phyloP scores from a whole-genome alignment of 75 land plant species.

The Pseudotsuga menziesii region DNA sequence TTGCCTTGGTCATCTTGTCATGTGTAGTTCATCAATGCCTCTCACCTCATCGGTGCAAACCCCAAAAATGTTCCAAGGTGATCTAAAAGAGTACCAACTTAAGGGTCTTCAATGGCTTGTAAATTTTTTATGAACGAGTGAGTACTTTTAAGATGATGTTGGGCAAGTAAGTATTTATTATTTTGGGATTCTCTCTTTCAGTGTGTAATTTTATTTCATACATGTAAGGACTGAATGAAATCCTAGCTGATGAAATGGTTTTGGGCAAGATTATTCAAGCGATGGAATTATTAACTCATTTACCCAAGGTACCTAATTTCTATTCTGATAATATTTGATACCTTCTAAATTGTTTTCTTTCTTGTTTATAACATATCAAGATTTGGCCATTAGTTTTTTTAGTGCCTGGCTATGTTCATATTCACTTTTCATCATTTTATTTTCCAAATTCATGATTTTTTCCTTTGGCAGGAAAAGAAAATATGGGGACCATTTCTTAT shows the following conservation, averaged over 20 bases:
- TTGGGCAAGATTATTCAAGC: slow-evolving; percentile 98
- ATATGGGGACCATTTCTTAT: slow-evolving; percentile 99
- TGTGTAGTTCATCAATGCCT: slow-evolving; percentile 94
- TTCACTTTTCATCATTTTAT: neutral
- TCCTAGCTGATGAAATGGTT: slow-evolving; percentile 99
- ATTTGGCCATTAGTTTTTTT: neutral
- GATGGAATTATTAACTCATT: slow-evolving; percentile 94
- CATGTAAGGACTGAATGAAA: slow-evolving; percentile 90
- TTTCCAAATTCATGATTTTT: neutral
- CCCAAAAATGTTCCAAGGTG: slow-evolving; percentile 79
- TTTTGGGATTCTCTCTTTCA: neutral
- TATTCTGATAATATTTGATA: neutral
- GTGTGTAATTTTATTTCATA: neutral
- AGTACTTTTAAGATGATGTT: neutral
- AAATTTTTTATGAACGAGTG: slow-evolving; percentile 99
- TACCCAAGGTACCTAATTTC: slow-evolving; percentile 71
- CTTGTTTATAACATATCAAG: slow-evolving; percentile 1
- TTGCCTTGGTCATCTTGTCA: slow-evolving; percentile 1
- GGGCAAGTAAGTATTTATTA: neutral
- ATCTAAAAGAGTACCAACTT: slow-evolving; percentile 91
- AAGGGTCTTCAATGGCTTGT: slow-evolving; percentile 99
- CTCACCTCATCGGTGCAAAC: slow-evolving; percentile 80
- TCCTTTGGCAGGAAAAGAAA: slow-evolving; percentile 76
- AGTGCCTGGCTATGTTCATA: neutral
- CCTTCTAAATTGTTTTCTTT: neutral